These are phyloP conservation scores for Backusella parvicylindrica DNA, from an alignment of 192 early-diverging fungal species.

Conservation along the genomic window DNA sequence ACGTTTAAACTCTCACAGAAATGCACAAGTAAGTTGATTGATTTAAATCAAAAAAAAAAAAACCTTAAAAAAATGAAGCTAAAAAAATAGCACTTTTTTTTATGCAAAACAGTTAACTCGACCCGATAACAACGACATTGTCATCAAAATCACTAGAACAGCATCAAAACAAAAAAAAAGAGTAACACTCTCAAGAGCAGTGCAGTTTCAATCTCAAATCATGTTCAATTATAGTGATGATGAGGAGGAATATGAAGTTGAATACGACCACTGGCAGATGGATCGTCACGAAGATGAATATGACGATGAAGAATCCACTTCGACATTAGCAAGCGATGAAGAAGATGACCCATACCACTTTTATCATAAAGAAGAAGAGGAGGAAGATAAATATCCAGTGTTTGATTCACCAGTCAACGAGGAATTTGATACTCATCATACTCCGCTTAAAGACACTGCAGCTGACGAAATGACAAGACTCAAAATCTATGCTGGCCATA, in stretches of 20 bases:
- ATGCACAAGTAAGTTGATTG: constrained; percentile 47
- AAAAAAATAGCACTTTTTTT: no score
- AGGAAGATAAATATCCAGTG: not conserved
- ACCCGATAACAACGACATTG: not conserved
- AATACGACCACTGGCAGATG: constrained; percentile 45
- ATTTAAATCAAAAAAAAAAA: not conserved
- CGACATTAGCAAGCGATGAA: not conserved
- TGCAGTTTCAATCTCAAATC: constrained; percentile 33
- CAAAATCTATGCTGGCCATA: constrained; percentile 45
- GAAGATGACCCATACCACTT: not conserved
- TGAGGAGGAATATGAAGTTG: constrained; percentile 38
- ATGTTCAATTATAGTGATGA: constrained; percentile 26
- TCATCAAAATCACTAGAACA: not conserved
- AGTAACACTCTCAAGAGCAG: constrained; percentile 28
- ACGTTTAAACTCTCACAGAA: constrained; percentile 69
- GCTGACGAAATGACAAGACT: not conserved
- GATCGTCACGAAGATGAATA: constrained; percentile 13
- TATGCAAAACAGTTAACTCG: constrained; percentile 12
- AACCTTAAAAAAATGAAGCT: no score
- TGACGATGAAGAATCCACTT: constrained; percentile 41
- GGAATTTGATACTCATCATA: not conserved
- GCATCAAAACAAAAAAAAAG: constrained; percentile 10
- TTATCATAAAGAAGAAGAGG: constrained; percentile 1
- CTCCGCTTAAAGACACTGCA: not conserved
- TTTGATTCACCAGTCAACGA: not conserved